Percentiles rank a stretch among this genome's conserved stretches.
Evolutionary conservation across 306 rosid genomes (phyloP).

Genomic region (Prunus mira): DNA sequence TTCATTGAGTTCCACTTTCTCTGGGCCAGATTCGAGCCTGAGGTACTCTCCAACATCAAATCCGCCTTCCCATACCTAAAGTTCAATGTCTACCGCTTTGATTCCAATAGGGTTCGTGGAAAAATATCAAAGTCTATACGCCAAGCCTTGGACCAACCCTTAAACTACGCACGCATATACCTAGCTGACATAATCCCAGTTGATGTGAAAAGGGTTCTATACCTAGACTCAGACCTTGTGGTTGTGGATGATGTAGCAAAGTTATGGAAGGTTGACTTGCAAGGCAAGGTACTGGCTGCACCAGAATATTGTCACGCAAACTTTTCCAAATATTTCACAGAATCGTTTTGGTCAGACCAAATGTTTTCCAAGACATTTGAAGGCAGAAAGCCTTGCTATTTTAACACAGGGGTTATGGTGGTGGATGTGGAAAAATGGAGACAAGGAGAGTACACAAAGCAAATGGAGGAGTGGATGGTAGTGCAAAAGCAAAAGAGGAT

Average conservation of each 20-base stretch:
- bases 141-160: constrained; percentile 78
- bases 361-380: constrained; percentile 34
- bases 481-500: constrained; percentile 82
- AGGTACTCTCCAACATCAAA: constrained; percentile 57
- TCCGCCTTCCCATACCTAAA: constrained; percentile 78
- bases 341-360: constrained; percentile 54
- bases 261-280: constrained; percentile 75
- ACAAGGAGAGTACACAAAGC: constrained; percentile 46
- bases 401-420: constrained; percentile 90
- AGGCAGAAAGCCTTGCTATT: constrained; percentile 66
- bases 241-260: constrained; percentile 72
- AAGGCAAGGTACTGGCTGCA: constrained; percentile 73
- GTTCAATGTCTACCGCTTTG: constrained; percentile 61
- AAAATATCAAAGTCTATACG: constrained; percentile 78
- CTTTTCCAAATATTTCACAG: constrained; percentile 63
- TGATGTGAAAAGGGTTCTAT: constrained; percentile 60
- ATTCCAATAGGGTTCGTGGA: constrained; percentile 58
- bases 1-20: constrained; percentile 71
- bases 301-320: constrained; percentile 84
- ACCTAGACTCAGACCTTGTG: constrained; percentile 76
- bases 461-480: constrained; percentile 74
- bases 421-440: constrained; percentile 74
- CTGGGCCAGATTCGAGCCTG: constrained; percentile 60
- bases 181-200: constrained; percentile 60
- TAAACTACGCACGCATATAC: constrained; percentile 79